phyloP scores from a whole-genome alignment of 345 rosid genomes.

The Dipteronia dyeriana region DNA sequence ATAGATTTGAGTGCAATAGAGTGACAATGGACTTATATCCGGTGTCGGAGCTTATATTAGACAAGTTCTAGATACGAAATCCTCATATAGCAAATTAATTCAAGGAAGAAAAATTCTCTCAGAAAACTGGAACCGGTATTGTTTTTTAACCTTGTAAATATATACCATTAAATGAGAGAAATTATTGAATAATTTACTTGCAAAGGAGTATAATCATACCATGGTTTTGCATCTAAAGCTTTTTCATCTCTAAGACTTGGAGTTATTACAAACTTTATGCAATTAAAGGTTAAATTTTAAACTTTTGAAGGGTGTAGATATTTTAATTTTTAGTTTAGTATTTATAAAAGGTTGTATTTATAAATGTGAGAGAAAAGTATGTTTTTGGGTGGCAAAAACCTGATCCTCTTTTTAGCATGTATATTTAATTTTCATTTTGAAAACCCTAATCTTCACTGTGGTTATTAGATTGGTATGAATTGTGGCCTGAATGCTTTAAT shows the following conservation, averaged over 20 bases:
- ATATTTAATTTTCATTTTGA: too few relatives aligned
- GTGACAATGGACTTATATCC: neutral
- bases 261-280: neutral
- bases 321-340: too few relatives aligned
- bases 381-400: too few relatives aligned
- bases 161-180: neutral
- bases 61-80: neutral
- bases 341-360: too few relatives aligned
- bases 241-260: neutral
- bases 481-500: neutral
- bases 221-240: neutral
- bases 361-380: too few relatives aligned
- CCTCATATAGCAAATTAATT: neutral
- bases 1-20: neutral
- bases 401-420: too few relatives aligned
- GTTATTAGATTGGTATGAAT: neutral
- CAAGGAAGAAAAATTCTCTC: neutral
- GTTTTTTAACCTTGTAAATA: neutral
- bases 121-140: neutral
- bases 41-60: neutral
- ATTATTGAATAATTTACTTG: neutral
- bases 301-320: neutral
- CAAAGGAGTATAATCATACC: too few relatives aligned
- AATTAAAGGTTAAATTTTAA: too few relatives aligned
- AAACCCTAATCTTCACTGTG: too few relatives aligned